Percentiles rank a stretch among this genome's conserved stretches.
Evolutionary conservation across 352 stramenopile genomes (phyloP).

Genomic region (Phytophthora lateralis): DNA sequence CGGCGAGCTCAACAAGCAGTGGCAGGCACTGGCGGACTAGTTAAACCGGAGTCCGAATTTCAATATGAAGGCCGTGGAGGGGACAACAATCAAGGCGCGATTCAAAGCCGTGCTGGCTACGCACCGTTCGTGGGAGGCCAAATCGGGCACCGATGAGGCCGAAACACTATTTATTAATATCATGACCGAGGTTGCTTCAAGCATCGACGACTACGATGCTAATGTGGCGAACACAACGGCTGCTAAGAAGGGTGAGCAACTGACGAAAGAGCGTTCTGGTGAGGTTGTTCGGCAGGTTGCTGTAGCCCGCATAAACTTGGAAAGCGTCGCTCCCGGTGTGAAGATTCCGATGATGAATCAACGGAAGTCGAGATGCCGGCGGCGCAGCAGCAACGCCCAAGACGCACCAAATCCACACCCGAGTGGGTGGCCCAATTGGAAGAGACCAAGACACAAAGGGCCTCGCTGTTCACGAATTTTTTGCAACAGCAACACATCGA

Average conservation of each 20-base stretch:
- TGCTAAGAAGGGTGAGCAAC: neutral
- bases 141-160: slow-evolving; percentile 1
- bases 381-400: neutral
- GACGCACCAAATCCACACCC: neutral
- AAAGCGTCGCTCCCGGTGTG: neutral
- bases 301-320: neutral
- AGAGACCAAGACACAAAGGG: neutral
- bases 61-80: slow-evolving; percentile 7
- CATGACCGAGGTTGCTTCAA: slow-evolving; percentile 1
- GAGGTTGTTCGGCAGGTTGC: slow-evolving; percentile 6
- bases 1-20: neutral
- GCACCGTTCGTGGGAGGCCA: slow-evolving; percentile 8
- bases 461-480: neutral
- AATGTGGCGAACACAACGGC: neutral
- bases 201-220: neutral
- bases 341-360: neutral
- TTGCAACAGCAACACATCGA: slow-evolving; percentile 6
- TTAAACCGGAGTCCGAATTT: slow-evolving; percentile 12
- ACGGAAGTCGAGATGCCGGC: neutral
- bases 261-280: neutral
- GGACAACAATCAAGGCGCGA: slow-evolving; percentile 1
- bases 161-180: slow-evolving; percentile 1
- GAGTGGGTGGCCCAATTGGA: neutral
- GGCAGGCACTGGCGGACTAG: slow-evolving; percentile 6
- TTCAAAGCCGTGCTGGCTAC: slow-evolving; percentile 10